Conservation (phyloP, 208 protist genomes). For the Leishmania tarentolae region DNA sequence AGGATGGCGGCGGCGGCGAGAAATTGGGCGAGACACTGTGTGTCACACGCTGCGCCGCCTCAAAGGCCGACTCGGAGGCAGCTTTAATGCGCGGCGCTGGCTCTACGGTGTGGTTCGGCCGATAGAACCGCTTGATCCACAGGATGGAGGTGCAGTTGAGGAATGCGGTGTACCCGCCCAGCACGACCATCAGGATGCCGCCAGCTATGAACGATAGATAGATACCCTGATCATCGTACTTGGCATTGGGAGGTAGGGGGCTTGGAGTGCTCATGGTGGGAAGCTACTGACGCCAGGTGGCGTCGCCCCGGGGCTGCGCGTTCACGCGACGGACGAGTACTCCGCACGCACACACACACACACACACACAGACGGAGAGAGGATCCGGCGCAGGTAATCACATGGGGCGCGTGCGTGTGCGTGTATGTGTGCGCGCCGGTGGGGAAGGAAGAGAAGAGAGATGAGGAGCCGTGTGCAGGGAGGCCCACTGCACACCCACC, state of each 20-base stretch:
- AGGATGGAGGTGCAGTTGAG: constrained; percentile 43
- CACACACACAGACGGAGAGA: not conserved
- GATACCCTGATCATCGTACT: constrained; percentile 85
- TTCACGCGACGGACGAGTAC: not conserved
- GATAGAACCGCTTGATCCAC: constrained; percentile 80
- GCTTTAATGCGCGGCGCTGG: constrained; percentile 13
- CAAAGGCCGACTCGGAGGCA: not conserved
- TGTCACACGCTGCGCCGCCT: not conserved
- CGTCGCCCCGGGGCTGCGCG: not conserved
- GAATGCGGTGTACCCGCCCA: constrained; percentile 43
- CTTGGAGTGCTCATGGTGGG: constrained; percentile 9
- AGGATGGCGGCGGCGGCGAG: constrained; percentile 6
- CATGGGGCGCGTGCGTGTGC: not conserved
- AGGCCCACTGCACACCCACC: not conserved
- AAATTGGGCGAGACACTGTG: not conserved
- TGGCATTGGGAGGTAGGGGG: constrained; percentile 25
- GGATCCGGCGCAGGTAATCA: not conserved
- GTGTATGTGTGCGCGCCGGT: not conserved
- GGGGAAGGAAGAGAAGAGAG: not conserved
- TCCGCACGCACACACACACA: too few relatives aligned
- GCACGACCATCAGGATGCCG: constrained; percentile 29
- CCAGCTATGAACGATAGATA: constrained; percentile 58
- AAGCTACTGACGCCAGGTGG: not conserved
- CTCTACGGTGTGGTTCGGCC: constrained; percentile 75
- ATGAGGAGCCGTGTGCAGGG: not conserved